Conservation (phyloP, 192 early-diverging fungal species). For the Entomortierella chlamydospora region DNA sequence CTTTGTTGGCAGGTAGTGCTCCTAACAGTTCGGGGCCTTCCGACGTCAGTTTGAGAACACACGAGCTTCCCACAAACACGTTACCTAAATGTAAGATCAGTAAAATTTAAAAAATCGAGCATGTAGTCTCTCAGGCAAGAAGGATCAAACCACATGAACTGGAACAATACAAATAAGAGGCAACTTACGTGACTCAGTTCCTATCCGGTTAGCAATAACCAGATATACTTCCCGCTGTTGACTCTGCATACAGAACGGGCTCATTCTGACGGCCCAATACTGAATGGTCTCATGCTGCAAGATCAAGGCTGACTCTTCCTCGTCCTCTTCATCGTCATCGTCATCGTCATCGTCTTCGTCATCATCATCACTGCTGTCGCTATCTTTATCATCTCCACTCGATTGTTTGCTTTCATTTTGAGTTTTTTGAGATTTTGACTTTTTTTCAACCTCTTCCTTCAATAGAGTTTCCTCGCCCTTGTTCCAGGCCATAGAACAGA, state of each 20-base stretch:
- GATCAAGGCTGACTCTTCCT: neutral
- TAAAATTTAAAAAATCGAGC: neutral
- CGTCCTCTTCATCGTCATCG: conserved; percentile 23
- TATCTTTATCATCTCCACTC: neutral
- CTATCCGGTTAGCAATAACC: conserved; percentile 33
- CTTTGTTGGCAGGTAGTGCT: conserved; percentile 17
- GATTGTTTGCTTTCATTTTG: no score
- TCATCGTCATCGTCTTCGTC: conserved; percentile 3
- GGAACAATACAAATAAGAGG: neutral
- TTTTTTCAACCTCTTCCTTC: conserved; percentile 19
- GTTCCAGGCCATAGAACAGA: conserved; percentile 82
- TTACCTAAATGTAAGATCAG: conserved; percentile 5
- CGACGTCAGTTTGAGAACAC: conserved; percentile 21
- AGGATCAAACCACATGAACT: neutral
- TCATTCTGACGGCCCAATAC: conserved; percentile 44
- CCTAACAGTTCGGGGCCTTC: conserved; percentile 26
- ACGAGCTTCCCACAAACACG: conserved; percentile 45
- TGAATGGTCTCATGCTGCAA: conserved; percentile 26
- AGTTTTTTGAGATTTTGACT: conserved; percentile 11
- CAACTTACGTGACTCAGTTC: conserved; percentile 22
- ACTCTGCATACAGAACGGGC: conserved; percentile 12
- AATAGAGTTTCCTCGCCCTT: conserved; percentile 31
- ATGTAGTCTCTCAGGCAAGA: neutral
- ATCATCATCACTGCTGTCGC: neutral
- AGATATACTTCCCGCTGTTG: conserved; percentile 3